Conservation (phyloP, 805 yeast genomes). For the Pichia cephalocereana region DNA sequence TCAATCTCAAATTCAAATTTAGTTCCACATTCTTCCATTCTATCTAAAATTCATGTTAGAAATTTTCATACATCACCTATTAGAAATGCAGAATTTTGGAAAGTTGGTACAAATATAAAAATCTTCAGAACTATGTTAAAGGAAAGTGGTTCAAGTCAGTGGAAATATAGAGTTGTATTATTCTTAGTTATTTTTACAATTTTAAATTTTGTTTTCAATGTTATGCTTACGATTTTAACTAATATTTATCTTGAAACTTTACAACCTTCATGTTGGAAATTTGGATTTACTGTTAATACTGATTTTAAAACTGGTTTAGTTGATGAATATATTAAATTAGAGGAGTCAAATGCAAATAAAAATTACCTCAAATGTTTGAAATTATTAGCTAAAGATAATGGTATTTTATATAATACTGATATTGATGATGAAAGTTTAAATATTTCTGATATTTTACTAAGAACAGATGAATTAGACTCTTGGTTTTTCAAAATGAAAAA, state of each 20-base stretch:
- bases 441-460: slow-evolving; percentile 15
- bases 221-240: slow-evolving; percentile 26
- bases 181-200: slow-evolving; percentile 34
- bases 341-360: slow-evolving; percentile 26
- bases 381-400: slow-evolving; percentile 23
- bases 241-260: slow-evolving; percentile 21
- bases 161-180: slow-evolving; percentile 35
- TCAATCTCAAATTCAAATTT: too few relatives aligned
- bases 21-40: too few relatives aligned
- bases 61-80: slow-evolving; percentile 1
- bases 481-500: slow-evolving; percentile 24
- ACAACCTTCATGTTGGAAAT: slow-evolving; percentile 21
- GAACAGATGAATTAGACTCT: slow-evolving; percentile 16
- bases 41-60: too few relatives aligned
- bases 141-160: slow-evolving; percentile 31
- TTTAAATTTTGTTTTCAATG: slow-evolving; percentile 28
- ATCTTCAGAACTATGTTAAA: slow-evolving; percentile 18
- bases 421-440: slow-evolving; percentile 9
- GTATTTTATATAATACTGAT: slow-evolving; percentile 9
- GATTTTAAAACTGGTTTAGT: slow-evolving; percentile 30
- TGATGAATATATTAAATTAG: slow-evolving; percentile 28
- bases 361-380: slow-evolving; percentile 26
- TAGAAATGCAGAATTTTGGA: slow-evolving; percentile 25
- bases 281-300: slow-evolving; percentile 22
- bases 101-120: slow-evolving; percentile 22